phyloP scores from a whole-genome alignment of 768 basidiomycete species.

The Serendipita sp. region DNA sequence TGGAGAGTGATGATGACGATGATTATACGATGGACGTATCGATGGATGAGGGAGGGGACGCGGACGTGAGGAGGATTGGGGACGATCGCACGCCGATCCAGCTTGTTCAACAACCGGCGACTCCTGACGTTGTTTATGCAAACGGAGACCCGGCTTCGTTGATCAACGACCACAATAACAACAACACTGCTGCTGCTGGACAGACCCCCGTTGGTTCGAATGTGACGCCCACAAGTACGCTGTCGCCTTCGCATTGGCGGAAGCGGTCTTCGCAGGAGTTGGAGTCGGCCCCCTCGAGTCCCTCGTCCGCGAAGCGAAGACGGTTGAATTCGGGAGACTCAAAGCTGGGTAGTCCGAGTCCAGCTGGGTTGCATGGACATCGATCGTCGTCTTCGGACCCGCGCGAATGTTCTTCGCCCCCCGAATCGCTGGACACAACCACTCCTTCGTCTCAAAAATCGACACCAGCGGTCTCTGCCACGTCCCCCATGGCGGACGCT shows the following conservation, averaged over 20 bases:
- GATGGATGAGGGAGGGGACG: background rate
- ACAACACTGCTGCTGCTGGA: too few relatives aligned
- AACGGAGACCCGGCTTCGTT: background rate
- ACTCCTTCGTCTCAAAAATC: too few relatives aligned
- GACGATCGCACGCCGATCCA: background rate
- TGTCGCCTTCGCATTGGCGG: background rate
- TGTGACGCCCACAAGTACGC: background rate
- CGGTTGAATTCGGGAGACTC: background rate
- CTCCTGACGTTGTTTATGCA: background rate
- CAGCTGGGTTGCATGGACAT: background rate
- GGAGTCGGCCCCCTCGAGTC: background rate
- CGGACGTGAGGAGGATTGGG: too few relatives aligned
- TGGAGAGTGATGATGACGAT: background rate
- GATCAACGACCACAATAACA: background rate
- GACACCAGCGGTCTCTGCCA: too few relatives aligned
- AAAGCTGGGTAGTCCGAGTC: background rate
- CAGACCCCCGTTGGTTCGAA: background rate
- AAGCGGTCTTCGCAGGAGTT: background rate
- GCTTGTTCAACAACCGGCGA: background rate
- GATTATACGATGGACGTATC: background rate
- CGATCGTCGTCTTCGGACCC: background rate
- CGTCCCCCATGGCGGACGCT: too few relatives aligned
- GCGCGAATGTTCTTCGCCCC: too few relatives aligned
- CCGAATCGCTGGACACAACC: too few relatives aligned
- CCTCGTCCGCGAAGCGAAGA: background rate